phyloP scores from a whole-genome alignment of 768 basidiomycete species.

The Ephemerocybe angulata region DNA sequence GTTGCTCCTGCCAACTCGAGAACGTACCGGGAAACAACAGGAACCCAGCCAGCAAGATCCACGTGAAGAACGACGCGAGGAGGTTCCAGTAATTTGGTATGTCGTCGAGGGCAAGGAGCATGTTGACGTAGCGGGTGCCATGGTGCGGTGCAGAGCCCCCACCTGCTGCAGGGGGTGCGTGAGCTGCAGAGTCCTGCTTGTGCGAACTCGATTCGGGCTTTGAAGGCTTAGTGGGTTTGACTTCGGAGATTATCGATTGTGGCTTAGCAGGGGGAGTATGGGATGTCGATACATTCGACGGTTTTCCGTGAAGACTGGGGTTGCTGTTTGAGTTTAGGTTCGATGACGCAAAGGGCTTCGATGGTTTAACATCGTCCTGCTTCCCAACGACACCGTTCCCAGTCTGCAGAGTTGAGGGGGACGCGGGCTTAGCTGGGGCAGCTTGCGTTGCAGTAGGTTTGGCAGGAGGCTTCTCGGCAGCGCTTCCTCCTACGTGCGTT shows the following conservation, averaged over 20 bases:
- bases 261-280: no score
- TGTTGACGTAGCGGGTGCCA: conserved; percentile 53
- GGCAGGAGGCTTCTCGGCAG: no score
- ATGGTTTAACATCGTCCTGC: no score
- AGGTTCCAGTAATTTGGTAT: conserved; percentile 50
- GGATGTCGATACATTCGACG: no score
- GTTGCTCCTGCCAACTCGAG: conserved; percentile 39
- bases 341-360: no score
- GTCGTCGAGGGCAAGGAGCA: conserved; percentile 58
- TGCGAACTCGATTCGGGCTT: not conserved
- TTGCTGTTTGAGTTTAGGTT: no score
- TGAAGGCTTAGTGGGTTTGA: not conserved
- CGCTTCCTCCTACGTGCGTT: no score
- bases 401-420: no score
- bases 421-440: no score
- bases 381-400: no score
- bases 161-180: not conserved
- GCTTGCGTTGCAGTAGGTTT: no score
- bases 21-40: conserved; percentile 63
- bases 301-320: no score
- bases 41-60: conserved; percentile 62
- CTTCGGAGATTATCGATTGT: not conserved
- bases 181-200: not conserved
- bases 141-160: not conserved
- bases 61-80: conserved; percentile 55